Percentiles rank a stretch among this genome's conserved stretches.
Conservation (phyloP, 345 rosid species). For the Lepidium africanum region DNA sequence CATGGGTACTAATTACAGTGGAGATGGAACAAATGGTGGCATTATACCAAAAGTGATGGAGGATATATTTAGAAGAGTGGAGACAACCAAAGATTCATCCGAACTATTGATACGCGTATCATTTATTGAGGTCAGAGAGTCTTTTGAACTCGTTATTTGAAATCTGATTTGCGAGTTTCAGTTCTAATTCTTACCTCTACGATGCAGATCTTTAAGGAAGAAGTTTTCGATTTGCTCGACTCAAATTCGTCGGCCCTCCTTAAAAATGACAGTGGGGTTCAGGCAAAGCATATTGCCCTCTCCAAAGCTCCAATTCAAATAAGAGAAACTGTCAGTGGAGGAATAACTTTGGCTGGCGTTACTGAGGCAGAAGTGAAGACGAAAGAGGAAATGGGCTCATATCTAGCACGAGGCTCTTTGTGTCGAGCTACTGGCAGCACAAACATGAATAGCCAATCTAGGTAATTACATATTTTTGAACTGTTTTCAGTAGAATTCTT, state of each 20-base stretch:
- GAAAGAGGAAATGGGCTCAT: conserved; percentile 85
- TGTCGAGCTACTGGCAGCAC: conserved; percentile 95
- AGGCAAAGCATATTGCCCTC: conserved; percentile 39
- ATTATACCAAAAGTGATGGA: conserved; percentile 89
- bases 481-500: background rate
- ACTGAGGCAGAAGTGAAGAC: conserved; percentile 82
- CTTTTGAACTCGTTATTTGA: background rate
- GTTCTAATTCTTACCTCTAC: background rate
- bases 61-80: conserved; percentile 50
- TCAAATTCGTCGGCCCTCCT: conserved; percentile 33
- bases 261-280: conserved; percentile 41
- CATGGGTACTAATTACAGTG: conserved; percentile 86
- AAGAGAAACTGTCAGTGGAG: conserved; percentile 83
- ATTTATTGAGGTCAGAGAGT: conserved; percentile 70
- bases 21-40: conserved; percentile 51
- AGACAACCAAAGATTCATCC: conserved; percentile 34
- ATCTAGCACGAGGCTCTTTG: conserved; percentile 67
- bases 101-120: conserved; percentile 83
- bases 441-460: conserved; percentile 96
- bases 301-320: conserved; percentile 79
- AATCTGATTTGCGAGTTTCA: background rate
- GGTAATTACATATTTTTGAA: conserved; percentile 30
- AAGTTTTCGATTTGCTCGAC: conserved; percentile 88
- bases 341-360: conserved; percentile 93
- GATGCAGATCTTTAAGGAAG: conserved; percentile 87